Evolutionary conservation across 2,329 filamentous ascomycete genomes (phyloP), one percentile per base, ranked within the genome.

Genomic region (Aureobasidium subglaciale): DNA sequence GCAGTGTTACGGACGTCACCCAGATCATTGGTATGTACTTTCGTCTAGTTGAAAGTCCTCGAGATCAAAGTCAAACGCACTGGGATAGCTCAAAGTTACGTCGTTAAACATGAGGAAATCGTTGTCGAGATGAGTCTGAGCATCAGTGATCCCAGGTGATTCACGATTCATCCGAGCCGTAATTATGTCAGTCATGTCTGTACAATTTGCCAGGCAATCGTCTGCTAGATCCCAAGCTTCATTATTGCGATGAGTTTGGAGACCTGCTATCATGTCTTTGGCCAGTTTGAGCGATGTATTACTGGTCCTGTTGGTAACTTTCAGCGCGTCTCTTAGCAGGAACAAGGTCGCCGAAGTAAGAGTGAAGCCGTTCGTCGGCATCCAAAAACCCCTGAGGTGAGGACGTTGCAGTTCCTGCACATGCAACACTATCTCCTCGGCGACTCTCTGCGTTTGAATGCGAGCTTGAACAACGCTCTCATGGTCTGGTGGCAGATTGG

Each of bases 1-100:
- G n/a, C n/a, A n/a, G n/a, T n/a, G n/a, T n/a, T n/a, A n/a, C 30
- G 59, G 59, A 10, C 59, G 59, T 35, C 59, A 57, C 45, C 57
- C 59, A 8, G 59, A 57, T 18, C 9, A 5, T 43, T 18, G 3
- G 27, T 11, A n/a, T 43, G 41, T 20, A 30, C 4, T 43, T 6
- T 43, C 41, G n/a, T 43, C 30, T 25, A 24, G 30, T 20, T 43
- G 41, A 13, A 46, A 46, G 10, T 34, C 22, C 3, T 46, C 16
- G 6, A 46, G 29, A 10, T 46, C 42, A 13, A 46, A 34, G 16
- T 46, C 42, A n/a, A 46, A 46, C 5, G 27, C 29, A 7, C 24
- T 32, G 9, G 27, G 27, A 13, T 32, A 46, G 10, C 42, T 29
- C 18, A 46, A 34, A 0, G 34, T 18, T 22, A 29, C 6, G 24